Base-by-base conservation (phyloP, 108 stramenopile genomes). In the Cylindrotheca fusiformis region DNA sequence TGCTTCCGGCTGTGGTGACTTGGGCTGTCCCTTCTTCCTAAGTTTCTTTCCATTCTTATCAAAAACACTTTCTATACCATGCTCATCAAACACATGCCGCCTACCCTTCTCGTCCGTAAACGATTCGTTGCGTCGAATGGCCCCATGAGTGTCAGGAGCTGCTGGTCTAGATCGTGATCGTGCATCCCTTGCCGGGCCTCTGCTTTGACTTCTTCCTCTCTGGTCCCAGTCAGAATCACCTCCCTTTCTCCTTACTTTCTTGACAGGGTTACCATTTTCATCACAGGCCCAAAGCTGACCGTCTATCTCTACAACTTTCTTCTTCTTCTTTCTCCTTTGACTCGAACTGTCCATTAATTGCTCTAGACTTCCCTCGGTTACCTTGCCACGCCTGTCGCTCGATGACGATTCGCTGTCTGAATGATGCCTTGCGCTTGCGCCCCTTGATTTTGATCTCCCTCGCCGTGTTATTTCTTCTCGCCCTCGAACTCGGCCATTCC, bases 221-320 rank as follows among this genome's bases (percentile, higher is more conserved):
- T 22, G 50, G 22, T n/a, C 12, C 22, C 12, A 22, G 22, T n/a
- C 50, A 22, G 20, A 51, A n/a, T 51, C 50, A 5, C 19, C 22
- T 19, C 20, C 50, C 19, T 51, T 22, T 19, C 20, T 8, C 20
- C 22, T 6, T 22, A 22, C n/a, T n/a, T 51, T 51, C 20, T 51
- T 51, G 20, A 22, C 50, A 22, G 50, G 50, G n/a, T 51, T 22
- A 5, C 22, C 50, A 4, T 58, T 36, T 18, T 58, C 57, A 36
- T 58, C 57, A 8, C 32, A 32, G 4, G 32, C 32, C 57, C 57
- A 58, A 17, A 58, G 33, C 18, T 36, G 31, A 1, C 57, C 57
- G 22, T 58, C 57, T 14, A 58, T 58, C 41, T 58, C 57, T 32
- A 21, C 6, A 1, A 58, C 36, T n/a, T 22, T 36, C 31, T 58